These are phyloP conservation scores for Chloranthus sessilifolius DNA, from an alignment of 164 flowering plant genomes.

Conservation along the genomic window DNA sequence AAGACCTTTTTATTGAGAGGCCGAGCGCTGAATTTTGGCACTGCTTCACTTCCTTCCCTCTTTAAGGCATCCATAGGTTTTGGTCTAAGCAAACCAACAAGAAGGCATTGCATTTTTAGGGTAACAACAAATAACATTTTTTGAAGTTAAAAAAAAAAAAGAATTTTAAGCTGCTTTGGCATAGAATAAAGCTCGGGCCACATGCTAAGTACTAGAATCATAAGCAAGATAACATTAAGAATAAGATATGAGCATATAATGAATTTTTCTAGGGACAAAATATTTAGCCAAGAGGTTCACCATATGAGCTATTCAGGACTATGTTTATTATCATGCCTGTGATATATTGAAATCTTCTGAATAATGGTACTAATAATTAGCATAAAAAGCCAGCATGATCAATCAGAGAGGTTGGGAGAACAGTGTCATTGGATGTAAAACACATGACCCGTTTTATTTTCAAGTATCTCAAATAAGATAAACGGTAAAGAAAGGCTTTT, in stretches of 20 bases:
- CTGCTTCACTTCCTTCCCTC: conserved; percentile 29
- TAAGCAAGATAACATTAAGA: not conserved
- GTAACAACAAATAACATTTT: not conserved
- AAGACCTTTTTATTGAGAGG: conserved; percentile 83
- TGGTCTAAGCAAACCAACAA: conserved; percentile 24
- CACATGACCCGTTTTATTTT: too few relatives aligned
- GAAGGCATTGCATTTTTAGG: not conserved
- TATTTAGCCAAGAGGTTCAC: too few relatives aligned
- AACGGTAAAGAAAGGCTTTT: too few relatives aligned
- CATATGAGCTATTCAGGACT: too few relatives aligned
- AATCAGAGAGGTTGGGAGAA: too few relatives aligned
- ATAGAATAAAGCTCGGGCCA: not conserved
- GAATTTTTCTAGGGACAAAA: not conserved
- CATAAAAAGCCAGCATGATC: too few relatives aligned
- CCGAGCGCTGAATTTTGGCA: conserved; percentile 56
- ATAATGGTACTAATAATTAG: too few relatives aligned
- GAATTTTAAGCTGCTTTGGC: not conserved
- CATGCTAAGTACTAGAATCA: not conserved
- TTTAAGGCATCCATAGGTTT: conserved; percentile 24
- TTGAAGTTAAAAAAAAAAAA: not conserved
- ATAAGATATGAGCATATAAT: not conserved
- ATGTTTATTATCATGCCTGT: too few relatives aligned
- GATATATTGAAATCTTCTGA: too few relatives aligned
- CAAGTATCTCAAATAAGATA: too few relatives aligned
- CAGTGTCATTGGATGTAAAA: too few relatives aligned